These are phyloP conservation scores for Neurospora crassa DNA, from an alignment of 2,329 filamentous ascomycete species.

Conservation along the genomic window DNA sequence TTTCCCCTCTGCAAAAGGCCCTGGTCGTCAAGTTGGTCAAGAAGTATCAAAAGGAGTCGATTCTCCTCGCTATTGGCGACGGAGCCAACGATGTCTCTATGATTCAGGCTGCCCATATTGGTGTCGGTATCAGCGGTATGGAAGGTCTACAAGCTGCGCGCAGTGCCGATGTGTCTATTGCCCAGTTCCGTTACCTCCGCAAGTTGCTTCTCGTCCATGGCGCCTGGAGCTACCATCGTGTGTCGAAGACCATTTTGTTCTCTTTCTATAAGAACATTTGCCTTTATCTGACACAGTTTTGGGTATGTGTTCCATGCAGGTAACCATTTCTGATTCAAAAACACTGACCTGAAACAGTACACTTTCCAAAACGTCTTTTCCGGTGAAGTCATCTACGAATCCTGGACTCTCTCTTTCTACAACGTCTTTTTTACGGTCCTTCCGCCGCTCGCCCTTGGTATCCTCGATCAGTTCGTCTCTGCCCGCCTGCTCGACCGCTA, in stretches of 20 bases:
- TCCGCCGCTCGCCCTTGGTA: conserved; percentile 87
- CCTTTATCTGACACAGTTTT: conserved; percentile 98
- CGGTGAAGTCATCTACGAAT: conserved; percentile 96
- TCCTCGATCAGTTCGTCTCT: conserved; percentile 96
- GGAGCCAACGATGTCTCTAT: conserved; percentile 99
- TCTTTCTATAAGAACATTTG: conserved; percentile 99
- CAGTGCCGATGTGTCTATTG: conserved; percentile 92
- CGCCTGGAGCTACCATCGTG: conserved; percentile 93
- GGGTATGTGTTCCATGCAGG: conserved; percentile 49
- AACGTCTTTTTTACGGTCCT: conserved; percentile 97
- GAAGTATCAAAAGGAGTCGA: conserved; percentile 76
- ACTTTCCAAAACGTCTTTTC: conserved; percentile 98
- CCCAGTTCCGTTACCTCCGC: conserved; percentile 87
- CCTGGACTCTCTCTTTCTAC: conserved; percentile 98
- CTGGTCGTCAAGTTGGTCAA: conserved; percentile 98
- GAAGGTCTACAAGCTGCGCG: conserved; percentile 95
- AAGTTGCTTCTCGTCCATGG: conserved; percentile 93
- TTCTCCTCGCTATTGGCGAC: conserved; percentile 91
- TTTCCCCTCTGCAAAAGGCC: conserved; percentile 93
- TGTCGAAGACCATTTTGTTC: conserved; percentile 94
- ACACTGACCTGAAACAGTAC: conserved; percentile 48
- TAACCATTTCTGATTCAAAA: background rate
- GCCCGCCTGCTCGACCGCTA: conserved; percentile 89
- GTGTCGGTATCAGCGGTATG: conserved; percentile 91
- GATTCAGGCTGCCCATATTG: conserved; percentile 98